These are phyloP conservation scores for Talaromyces pinophilus DNA, from an alignment of 2,329 filamentous ascomycete genomes.

Conservation along the genomic window DNA sequence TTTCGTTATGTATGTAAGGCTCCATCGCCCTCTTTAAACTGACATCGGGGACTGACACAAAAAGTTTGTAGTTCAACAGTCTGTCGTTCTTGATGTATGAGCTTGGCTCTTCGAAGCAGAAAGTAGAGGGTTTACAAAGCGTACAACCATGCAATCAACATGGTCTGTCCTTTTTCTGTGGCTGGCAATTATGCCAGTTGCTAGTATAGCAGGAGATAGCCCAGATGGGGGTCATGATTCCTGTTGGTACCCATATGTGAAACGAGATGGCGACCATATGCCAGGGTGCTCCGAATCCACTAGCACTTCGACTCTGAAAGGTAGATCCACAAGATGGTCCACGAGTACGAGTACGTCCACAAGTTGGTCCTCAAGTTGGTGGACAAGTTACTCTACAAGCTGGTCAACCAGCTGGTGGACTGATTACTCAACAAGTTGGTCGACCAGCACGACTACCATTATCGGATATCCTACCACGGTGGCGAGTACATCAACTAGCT, in stretches of 20 bases:
- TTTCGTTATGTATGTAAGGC: not conserved
- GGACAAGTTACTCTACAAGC: not conserved
- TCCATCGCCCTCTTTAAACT: not conserved
- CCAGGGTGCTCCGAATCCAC: not conserved
- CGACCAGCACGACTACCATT: constrained; percentile 2
- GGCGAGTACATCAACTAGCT: not conserved
- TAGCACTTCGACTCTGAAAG: not conserved
- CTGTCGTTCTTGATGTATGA: constrained; percentile 1
- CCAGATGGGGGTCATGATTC: not conserved
- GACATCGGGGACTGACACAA: not conserved
- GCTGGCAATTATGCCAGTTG: not conserved
- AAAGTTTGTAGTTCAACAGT: not conserved
- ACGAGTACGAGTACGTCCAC: not conserved
- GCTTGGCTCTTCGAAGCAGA: not conserved
- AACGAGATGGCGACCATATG: not conserved
- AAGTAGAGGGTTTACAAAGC: not conserved
- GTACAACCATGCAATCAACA: constrained; percentile 3
- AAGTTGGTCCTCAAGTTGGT: not conserved
- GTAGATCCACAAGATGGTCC: not conserved
- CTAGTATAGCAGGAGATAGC: not conserved
- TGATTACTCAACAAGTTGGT: not conserved
- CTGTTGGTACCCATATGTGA: not conserved
- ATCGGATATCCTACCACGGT: not conserved
- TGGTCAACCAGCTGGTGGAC: constrained; percentile 3
- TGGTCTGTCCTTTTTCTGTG: not conserved